Evolutionary conservation across 2,329 filamentous ascomycete genomes (phyloP), one percentile per base, ranked within the genome.

Genomic region (Stachybotrys echinatus): DNA sequence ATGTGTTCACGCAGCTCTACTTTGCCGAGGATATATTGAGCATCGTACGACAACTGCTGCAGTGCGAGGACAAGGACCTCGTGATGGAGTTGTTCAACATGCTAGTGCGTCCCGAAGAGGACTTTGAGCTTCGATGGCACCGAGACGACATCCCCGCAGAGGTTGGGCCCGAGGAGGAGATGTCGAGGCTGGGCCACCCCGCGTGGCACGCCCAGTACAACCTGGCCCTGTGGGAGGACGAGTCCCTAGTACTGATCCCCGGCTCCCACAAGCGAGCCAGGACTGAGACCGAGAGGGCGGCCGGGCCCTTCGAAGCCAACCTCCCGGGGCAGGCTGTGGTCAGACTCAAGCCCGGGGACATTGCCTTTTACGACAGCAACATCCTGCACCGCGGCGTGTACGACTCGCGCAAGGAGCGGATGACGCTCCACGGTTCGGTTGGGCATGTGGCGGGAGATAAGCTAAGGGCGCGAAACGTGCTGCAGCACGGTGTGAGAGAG

Each of bases 81-180:
- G 86, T 92, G 38, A 88, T 95, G 83, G 91, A 95, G 69, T 72
- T 96, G 18, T 91, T 90, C 70, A 96, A 96, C 64, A 77, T 95
- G 68, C 83, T 95, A 7, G 84, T 95, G 14, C 75, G 87, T 5
- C 90, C 90, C 0, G 82, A 84, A 38, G 58, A 63, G 3, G 81
- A 86, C 56, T 95, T 92, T 60, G 82, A 81, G 60, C 76, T 96
- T 46, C 74, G 85, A 45, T 95, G 91, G 91, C 91, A 96, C 65
- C 75, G 91, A 27, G 91, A 96, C 62, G 89, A 95, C 62, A 85
- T 95, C 44, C 74, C 83, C 3, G 76, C 84, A n/a, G 74, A 76
- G 1, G 88, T 84, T 0, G 76, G 74, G 0, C 63, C 81, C 0
- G 84, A 85, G 19, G 83, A 92, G 61, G 91, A 95, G 66, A 61